Evolutionary conservation across 257 asterid genomes (phyloP).

Genomic region (Lycium ferocissimum): DNA sequence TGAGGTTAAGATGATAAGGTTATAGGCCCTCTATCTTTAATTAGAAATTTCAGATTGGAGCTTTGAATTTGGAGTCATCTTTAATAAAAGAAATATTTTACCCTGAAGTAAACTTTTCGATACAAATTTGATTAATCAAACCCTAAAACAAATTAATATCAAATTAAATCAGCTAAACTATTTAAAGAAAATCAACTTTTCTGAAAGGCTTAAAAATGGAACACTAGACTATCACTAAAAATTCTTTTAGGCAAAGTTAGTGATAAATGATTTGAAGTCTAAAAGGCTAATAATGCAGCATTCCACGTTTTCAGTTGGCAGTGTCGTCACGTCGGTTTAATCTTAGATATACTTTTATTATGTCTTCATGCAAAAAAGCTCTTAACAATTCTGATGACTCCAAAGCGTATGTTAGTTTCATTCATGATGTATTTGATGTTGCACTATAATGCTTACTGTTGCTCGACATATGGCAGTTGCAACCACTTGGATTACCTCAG

Average conservation of each 20-base stretch:
- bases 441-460: not conserved
- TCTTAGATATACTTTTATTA: not conserved
- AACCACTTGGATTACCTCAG: constrained; percentile 6
- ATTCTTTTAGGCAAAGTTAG: not conserved
- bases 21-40: too few species aligned
- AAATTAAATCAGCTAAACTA: too few species aligned
- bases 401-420: not conserved
- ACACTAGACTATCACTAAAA: constrained; percentile 52
- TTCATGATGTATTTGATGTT: not conserved
- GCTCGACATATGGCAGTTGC: constrained; percentile 1
- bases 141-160: not conserved
- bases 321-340: constrained; percentile 31
- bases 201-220: not conserved
- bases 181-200: not conserved
- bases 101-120: not conserved
- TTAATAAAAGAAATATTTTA: too few species aligned
- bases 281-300: not conserved
- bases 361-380: constrained; percentile 29
- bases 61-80: too few species aligned
- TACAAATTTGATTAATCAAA: not conserved
- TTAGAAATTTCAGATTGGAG: too few species aligned
- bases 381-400: not conserved
- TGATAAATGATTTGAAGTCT: not conserved
- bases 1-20: too few species aligned
- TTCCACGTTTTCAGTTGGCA: constrained; percentile 29